Conservation (phyloP, 192 early-diverging fungal species). For the Backusella parvicylindrica region DNA sequence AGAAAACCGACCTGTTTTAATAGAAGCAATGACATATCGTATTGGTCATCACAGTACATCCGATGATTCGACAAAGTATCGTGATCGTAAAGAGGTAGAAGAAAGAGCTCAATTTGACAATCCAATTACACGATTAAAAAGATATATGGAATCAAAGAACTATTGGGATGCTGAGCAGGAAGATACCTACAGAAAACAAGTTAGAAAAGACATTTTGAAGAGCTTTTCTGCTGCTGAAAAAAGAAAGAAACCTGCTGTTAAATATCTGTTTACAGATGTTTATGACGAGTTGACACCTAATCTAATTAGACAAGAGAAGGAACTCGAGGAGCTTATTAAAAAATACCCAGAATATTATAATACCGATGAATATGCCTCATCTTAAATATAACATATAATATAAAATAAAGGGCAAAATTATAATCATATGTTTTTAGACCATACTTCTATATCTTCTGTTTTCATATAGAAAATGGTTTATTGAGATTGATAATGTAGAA, state of each 20-base stretch:
- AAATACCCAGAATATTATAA: conserved; percentile 85
- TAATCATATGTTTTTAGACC: background rate
- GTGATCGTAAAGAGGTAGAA: conserved; percentile 88
- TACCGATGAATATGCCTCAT: conserved; percentile 23
- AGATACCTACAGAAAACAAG: conserved; percentile 59
- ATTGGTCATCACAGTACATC: conserved; percentile 97
- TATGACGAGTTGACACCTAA: conserved; percentile 82
- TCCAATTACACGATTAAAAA: conserved; percentile 85
- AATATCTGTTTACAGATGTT: conserved; percentile 89
- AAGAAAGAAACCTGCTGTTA: conserved; percentile 81
- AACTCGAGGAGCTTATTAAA: conserved; percentile 72
- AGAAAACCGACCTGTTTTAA: conserved; percentile 83
- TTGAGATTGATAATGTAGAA: background rate
- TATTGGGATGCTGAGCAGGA: conserved; percentile 81
- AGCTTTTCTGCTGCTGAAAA: conserved; percentile 85
- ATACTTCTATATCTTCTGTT: background rate
- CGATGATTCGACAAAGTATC: conserved; percentile 95
- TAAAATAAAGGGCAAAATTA: background rate
- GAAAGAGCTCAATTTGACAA: conserved; percentile 85
- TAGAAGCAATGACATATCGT: conserved; percentile 98
- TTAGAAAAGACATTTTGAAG: conserved; percentile 70
- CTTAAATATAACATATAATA: background rate
- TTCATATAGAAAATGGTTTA: background rate
- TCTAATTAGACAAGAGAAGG: conserved; percentile 73
- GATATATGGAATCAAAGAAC: conserved; percentile 80